A percentile compares a stretch with the other conserved stretches of the same genome.
Conservation (phyloP, 2,329 filamentous ascomycete genomes). For the Diaporthe eres region DNA sequence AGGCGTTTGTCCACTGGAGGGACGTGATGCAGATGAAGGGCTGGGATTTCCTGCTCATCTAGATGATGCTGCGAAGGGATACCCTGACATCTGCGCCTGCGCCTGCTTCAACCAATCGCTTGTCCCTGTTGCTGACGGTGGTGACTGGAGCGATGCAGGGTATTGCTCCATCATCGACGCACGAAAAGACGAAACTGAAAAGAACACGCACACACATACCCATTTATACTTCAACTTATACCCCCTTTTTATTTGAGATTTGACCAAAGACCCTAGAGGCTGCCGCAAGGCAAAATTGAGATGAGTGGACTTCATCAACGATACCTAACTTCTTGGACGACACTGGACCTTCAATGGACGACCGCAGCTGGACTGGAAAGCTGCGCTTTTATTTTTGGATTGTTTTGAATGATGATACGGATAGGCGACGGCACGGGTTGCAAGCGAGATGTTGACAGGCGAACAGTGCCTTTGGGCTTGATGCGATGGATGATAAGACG, state of each 20-base stretch:
- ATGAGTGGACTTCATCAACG: constrained; percentile 33
- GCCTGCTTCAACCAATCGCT: constrained; percentile 32
- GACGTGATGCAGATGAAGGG: constrained; percentile 92
- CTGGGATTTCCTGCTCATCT: constrained; percentile 95
- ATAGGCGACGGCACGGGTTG: constrained; percentile 7
- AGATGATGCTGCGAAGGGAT: constrained; percentile 42
- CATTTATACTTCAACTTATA: constrained; percentile 42
- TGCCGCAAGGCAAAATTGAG: constrained; percentile 42
- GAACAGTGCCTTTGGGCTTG: constrained; percentile 35
- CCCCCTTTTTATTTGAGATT: constrained; percentile 43
- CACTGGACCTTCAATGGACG: constrained; percentile 38
- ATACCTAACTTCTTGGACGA: constrained; percentile 43
- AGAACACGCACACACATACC: constrained; percentile 46
- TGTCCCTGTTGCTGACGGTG: constrained; percentile 41
- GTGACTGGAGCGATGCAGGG: constrained; percentile 32
- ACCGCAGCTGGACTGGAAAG: constrained; percentile 42
- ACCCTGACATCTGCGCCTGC: constrained; percentile 40
- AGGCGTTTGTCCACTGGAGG: constrained; percentile 86
- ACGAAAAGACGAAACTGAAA: constrained; percentile 35
- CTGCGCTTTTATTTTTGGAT: constrained; percentile 36
- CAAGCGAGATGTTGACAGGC: constrained; percentile 15
- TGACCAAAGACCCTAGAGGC: constrained; percentile 39
- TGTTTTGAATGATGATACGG: constrained; percentile 28
- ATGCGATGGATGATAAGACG: constrained; percentile 36
- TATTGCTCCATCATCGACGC: constrained; percentile 36